Evolutionary conservation across 1,284 basidiomycete genomes (phyloP).

Genomic region (Ganoderma leucocontextum): DNA sequence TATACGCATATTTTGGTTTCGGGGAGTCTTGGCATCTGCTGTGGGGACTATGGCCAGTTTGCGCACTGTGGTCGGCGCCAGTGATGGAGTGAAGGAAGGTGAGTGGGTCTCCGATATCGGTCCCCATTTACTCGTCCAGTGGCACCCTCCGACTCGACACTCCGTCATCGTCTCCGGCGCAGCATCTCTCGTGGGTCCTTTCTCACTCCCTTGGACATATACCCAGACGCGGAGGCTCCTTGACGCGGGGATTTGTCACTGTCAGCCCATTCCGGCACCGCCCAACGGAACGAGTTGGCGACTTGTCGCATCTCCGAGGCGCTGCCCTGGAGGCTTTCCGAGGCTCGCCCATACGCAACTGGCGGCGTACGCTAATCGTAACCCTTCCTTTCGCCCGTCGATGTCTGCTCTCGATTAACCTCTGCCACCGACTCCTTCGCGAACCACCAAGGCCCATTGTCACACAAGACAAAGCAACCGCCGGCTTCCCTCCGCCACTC

Average conservation of each 20-base stretch:
- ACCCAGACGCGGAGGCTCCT: background rate
- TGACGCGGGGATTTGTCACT: slow-evolving; percentile 11
- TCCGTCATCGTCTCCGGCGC: background rate
- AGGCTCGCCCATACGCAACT: slow-evolving; percentile 5
- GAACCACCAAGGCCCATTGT: slow-evolving; percentile 16
- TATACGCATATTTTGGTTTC: slow-evolving; percentile 3
- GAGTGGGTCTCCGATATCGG: background rate
- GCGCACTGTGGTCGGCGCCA: background rate
- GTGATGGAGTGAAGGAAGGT: slow-evolving; percentile 4
- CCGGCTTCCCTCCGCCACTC: slow-evolving; percentile 21
- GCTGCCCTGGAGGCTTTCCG: slow-evolving; percentile 16
- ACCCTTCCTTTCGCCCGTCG: background rate
- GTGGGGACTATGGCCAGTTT: slow-evolving; percentile 10
- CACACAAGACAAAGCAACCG: slow-evolving; percentile 23
- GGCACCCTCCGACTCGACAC: background rate
- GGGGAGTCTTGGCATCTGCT: background rate
- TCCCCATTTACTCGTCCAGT: slow-evolving; percentile 14
- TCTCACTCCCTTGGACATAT: background rate
- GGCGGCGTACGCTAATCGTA: background rate
- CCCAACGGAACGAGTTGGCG: slow-evolving; percentile 12
- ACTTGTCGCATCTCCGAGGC: slow-evolving; percentile 23
- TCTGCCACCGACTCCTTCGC: slow-evolving; percentile 4
- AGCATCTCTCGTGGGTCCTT: background rate
- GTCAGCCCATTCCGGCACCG: slow-evolving; percentile 30
- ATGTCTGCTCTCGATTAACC: slow-evolving; percentile 11